phyloP scores from a whole-genome alignment of 148 eudicot species.

The Talinum fruticosum region DNA sequence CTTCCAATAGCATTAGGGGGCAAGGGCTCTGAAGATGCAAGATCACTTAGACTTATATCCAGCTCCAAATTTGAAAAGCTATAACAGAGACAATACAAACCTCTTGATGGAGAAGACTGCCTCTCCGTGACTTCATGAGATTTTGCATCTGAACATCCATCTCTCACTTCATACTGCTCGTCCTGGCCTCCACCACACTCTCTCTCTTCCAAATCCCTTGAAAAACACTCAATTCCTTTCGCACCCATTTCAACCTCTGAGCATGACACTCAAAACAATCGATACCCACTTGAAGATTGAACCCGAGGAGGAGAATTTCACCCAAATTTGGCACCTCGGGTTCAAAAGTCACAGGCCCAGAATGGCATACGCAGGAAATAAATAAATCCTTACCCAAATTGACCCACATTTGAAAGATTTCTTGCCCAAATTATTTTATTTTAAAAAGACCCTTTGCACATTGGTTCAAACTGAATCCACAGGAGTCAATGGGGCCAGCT shows the following conservation, averaged over 20 bases:
- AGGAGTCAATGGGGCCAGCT: not conserved
- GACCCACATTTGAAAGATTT: not conserved
- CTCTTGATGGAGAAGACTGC: conserved; percentile 3
- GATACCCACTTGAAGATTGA: not conserved
- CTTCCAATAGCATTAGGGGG: conserved; percentile 44
- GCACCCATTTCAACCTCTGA: conserved; percentile 1
- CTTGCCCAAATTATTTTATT: not conserved
- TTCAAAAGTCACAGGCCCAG: not conserved
- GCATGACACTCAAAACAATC: conserved; percentile 7
- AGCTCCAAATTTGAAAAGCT: conserved; percentile 29
- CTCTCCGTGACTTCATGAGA: not conserved
- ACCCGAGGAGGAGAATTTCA: not conserved
- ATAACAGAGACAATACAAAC: not conserved
- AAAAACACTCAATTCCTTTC: not conserved
- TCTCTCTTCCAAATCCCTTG: not conserved
- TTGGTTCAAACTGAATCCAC: not conserved
- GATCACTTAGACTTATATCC: conserved; percentile 40
- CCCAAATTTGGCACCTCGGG: not conserved
- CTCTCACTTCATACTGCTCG: too few relatives aligned
- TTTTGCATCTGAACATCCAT: not conserved
- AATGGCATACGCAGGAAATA: not conserved
- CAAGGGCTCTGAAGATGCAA: conserved; percentile 52
- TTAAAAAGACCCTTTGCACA: not conserved
- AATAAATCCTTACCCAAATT: not conserved
- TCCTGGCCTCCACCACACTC: not conserved